Percentiles rank a stretch among this genome's conserved stretches.
phyloP scores from a whole-genome alignment of 495 filamentous ascomycete species.

The Aspergillus coremiiformis region DNA sequence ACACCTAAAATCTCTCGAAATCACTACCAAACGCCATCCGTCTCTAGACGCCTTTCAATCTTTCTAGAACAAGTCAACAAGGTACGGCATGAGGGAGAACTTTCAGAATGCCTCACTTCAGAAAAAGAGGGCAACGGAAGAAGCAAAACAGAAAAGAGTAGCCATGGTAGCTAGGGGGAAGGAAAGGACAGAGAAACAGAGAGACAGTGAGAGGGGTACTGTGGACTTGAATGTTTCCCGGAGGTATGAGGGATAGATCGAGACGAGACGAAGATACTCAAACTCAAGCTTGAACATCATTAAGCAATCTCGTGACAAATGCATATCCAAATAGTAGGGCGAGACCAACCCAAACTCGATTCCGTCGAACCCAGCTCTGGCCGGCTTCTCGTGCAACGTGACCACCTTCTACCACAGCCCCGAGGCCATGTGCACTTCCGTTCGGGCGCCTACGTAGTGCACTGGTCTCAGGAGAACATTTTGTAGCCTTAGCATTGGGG shows the following conservation, averaged over 20 bases:
- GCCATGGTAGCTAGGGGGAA: no score
- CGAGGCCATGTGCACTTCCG: constrained; percentile 61
- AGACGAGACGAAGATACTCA: constrained; percentile 9
- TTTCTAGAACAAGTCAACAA: constrained; percentile 1
- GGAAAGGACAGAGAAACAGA: constrained; percentile 1
- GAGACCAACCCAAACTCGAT: constrained; percentile 65
- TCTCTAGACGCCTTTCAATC: constrained; percentile 12
- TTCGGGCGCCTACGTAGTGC: constrained; percentile 59
- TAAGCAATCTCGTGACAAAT: constrained; percentile 65
- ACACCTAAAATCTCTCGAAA: neutral
- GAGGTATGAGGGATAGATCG: constrained; percentile 9
- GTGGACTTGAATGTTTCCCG: neutral
- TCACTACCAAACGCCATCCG: constrained; percentile 13
- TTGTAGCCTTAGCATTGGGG: constrained; percentile 28
- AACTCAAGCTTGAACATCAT: constrained; percentile 39
- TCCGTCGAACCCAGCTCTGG: constrained; percentile 67
- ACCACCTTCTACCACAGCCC: constrained; percentile 72
- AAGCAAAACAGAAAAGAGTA: constrained; percentile 1
- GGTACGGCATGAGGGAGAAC: neutral
- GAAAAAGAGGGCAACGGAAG: neutral
- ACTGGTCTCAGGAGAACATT: constrained; percentile 56
- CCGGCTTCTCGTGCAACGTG: constrained; percentile 68
- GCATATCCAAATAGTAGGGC: constrained; percentile 70
- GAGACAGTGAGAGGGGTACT: neutral
- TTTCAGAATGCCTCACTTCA: neutral